Conservation (phyloP, 192 early-diverging fungal species). For the Piromyces finnis region DNA sequence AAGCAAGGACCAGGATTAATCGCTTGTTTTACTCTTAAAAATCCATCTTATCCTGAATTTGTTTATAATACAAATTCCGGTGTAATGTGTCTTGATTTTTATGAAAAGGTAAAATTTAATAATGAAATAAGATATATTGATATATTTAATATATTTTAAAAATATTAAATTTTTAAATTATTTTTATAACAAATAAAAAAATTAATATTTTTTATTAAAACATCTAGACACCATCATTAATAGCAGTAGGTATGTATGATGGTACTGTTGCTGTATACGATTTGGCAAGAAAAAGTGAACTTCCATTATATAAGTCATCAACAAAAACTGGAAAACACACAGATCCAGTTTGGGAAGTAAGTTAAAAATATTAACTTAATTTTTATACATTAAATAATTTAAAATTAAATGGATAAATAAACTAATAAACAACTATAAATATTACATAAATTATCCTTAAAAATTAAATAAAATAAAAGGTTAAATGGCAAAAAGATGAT, state of each 20-base stretch:
- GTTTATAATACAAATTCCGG: constrained; percentile 29
- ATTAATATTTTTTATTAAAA: not conserved
- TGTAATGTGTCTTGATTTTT: constrained; percentile 37
- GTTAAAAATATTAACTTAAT: no score
- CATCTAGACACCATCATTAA: constrained; percentile 34
- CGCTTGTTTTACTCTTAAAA: constrained; percentile 39
- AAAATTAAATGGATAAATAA: no score
- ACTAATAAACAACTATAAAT: no score
- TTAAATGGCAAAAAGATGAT: constrained; percentile 47
- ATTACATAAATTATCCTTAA: not conserved
- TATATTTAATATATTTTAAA: no score
- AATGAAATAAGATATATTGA: no score
- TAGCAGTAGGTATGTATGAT: constrained; percentile 43
- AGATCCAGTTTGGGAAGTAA: constrained; percentile 41
- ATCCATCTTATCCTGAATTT: constrained; percentile 38
- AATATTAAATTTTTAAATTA: no score
- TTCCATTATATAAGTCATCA: constrained; percentile 22
- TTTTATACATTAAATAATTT: no score
- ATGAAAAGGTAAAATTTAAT: constrained; percentile 45
- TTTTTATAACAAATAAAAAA: no score
- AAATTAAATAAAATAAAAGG: constrained; percentile 5
- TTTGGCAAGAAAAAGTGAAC: constrained; percentile 29
- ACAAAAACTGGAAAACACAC: constrained; percentile 26
- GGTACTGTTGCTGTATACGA: constrained; percentile 37
- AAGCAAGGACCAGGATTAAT: constrained; percentile 35